Evolutionary conservation across 768 basidiomycete genomes (phyloP).

Genomic region (Boletus eberwhitei): DNA sequence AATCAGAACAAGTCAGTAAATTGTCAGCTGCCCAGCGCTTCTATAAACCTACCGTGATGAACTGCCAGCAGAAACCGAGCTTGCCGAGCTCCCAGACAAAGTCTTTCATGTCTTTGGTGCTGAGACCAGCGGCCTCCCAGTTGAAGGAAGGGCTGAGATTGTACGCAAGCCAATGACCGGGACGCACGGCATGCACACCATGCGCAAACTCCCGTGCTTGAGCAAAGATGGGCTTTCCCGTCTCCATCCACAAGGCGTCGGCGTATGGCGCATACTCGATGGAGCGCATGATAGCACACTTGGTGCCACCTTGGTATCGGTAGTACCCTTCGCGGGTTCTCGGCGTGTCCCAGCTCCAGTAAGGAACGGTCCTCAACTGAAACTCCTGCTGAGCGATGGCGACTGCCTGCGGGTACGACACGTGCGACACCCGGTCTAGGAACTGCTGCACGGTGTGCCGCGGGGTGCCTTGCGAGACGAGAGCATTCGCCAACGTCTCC

Average conservation of each 20-base stretch:
- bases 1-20: slow-evolving; percentile 1
- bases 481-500: slow-evolving; percentile 63
- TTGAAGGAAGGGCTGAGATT: slow-evolving; percentile 94
- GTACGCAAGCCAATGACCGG: slow-evolving; percentile 94
- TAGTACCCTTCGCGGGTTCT: slow-evolving; percentile 95
- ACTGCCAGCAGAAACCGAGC: slow-evolving; percentile 98
- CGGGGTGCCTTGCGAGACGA: slow-evolving; percentile 54
- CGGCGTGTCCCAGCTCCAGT: slow-evolving; percentile 95
- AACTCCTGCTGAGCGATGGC: slow-evolving; percentile 77
- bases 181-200: slow-evolving; percentile 79
- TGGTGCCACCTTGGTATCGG: slow-evolving; percentile 95
- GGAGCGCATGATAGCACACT: slow-evolving; percentile 89
- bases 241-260: slow-evolving; percentile 95
- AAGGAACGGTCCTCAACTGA: slow-evolving; percentile 68
- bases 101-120: slow-evolving; percentile 76
- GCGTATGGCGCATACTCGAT: slow-evolving; percentile 93
- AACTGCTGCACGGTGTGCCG: slow-evolving; percentile 57
- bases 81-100: slow-evolving; percentile 94
- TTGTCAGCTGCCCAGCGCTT: neutral
- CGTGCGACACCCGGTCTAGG: slow-evolving; percentile 56
- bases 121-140: slow-evolving; percentile 92
- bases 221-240: slow-evolving; percentile 85
- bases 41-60: slow-evolving; percentile 78
- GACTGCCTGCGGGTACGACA: slow-evolving; percentile 67
- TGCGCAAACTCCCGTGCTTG: slow-evolving; percentile 92